Evolutionary conservation across 2,329 filamentous ascomycete species (phyloP), one percentile per base, ranked within the genome.

Genomic region (Fusarium camptoceras): DNA sequence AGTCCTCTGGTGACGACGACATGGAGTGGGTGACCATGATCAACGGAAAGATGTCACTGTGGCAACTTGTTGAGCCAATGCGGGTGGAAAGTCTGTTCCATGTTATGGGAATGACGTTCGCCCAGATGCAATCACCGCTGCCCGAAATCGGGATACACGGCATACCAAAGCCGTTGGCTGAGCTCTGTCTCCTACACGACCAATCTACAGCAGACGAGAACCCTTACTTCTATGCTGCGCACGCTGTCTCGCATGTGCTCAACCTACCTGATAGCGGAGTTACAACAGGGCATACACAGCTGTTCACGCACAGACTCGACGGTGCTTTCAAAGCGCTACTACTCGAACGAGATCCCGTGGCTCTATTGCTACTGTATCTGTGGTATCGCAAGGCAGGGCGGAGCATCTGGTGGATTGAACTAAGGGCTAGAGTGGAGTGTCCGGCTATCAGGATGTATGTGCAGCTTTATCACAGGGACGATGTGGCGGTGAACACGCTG

Each of bases 341-440:
- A 1, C 62, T 37, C 15, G 18, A 53, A 6, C 81, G 59, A 15
- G 81, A 84, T 37, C 77, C 82, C 4, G 64, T 78, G 0, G 80
- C 82, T 2, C 76, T 84, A 0, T 43, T 83, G 51, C 39, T 84
- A 37, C 65, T 84, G 0, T 82, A 82, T 66, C 59, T 83, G 6
- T 84, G 82, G 82, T 84, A 83, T 47, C 71, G 74, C 22, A 83
- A 82, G 70, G 75, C 77, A 57, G 51, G 81, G 37, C 76, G 76
- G 18, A 76, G 76, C 71, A 78, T 83, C 64, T 84, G 82, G 82
- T 84, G 81, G 81, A 78, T 84, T 62, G 78, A 78, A 22, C 74
- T 83, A 1, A 76, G 82, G 34, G 80, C 81, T 2, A 76, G 76
- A 54, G 76, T 84, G 37, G 83, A 84, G 69, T 79, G 79, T 44